Evolutionary conservation across 371 early-diverging fungal genomes (phyloP).

Genomic region (Mortierella sp.): DNA sequence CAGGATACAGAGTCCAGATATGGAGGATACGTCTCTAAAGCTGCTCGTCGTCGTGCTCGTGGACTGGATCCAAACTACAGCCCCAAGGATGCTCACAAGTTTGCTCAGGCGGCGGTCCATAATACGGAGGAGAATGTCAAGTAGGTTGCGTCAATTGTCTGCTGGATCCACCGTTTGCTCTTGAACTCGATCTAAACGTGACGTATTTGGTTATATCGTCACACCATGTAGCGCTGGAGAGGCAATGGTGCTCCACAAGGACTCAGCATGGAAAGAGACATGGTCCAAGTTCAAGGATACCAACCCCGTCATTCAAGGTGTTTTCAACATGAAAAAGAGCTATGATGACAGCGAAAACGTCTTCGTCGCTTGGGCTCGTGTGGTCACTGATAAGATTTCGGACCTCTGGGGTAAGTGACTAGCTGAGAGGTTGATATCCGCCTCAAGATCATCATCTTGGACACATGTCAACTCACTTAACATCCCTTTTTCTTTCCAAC

Average conservation of each 20-base stretch:
- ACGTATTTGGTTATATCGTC: no score
- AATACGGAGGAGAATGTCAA: slow-evolving; percentile 53
- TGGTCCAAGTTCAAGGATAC: slow-evolving; percentile 94
- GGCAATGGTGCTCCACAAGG: slow-evolving; percentile 90
- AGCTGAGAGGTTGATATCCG: no score
- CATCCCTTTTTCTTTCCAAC: no score
- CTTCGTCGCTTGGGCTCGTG: slow-evolving; percentile 84
- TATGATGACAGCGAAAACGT: slow-evolving; percentile 94
- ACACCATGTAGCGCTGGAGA: slow-evolving; percentile 79
- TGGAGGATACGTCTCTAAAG: slow-evolving; percentile 82
- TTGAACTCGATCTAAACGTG: no score
- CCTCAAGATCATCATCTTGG: no score
- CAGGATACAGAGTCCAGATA: slow-evolving; percentile 82
- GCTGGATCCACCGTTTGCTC: background rate
- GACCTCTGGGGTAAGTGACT: slow-evolving; percentile 72
- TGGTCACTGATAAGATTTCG: slow-evolving; percentile 80
- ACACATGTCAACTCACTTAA: no score
- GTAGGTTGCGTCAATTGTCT: slow-evolving; percentile 20
- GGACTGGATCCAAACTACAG: slow-evolving; percentile 60
- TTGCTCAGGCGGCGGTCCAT: slow-evolving; percentile 25
- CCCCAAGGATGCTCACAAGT: slow-evolving; percentile 51
- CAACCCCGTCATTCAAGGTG: slow-evolving; percentile 85
- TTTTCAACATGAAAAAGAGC: slow-evolving; percentile 79
- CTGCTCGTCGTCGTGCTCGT: slow-evolving; percentile 71
- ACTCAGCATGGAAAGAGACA: slow-evolving; percentile 89